Evolutionary conservation across 2,329 filamentous ascomycete species (phyloP).

Genomic region (Rosellinia necatrix): DNA sequence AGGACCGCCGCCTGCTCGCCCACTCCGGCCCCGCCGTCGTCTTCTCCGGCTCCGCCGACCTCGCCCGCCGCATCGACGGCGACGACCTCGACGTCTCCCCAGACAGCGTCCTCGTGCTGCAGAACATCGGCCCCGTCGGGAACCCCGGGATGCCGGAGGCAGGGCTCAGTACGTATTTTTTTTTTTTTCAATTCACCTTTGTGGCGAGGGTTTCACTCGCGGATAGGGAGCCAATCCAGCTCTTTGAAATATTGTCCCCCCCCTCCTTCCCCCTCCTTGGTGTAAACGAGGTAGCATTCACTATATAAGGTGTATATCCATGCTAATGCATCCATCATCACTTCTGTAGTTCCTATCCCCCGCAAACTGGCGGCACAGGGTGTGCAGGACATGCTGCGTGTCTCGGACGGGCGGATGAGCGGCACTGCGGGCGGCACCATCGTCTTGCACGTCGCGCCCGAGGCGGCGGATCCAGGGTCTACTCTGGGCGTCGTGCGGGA

Average conservation of each 20-base stretch:
- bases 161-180: conserved; percentile 43
- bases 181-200: no score
- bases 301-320: no score
- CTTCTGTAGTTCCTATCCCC: conserved; percentile 56
- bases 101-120: conserved; percentile 74
- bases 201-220: no score
- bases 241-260: no score
- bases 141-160: conserved; percentile 95
- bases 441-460: conserved; percentile 84
- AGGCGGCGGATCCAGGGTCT: conserved; percentile 76
- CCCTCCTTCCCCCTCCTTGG: neutral
- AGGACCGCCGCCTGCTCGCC: conserved; percentile 65
- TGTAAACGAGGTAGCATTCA: no score
- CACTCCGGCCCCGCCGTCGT: conserved; percentile 58
- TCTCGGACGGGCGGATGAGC: conserved; percentile 86
- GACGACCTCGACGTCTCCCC: conserved; percentile 64
- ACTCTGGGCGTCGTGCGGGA: conserved; percentile 77
- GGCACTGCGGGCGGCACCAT: conserved; percentile 90
- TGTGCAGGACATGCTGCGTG: conserved; percentile 77
- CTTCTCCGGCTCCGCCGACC: conserved; percentile 77
- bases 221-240: no score
- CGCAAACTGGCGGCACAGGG: conserved; percentile 78
- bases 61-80: conserved; percentile 66
- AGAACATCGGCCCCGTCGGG: conserved; percentile 87
- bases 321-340: neutral